A percentile compares a stretch with the other conserved stretches of the same genome.
Conservation (phyloP, 2,329 filamentous ascomycete species). For the Lachnellula hyalina region DNA sequence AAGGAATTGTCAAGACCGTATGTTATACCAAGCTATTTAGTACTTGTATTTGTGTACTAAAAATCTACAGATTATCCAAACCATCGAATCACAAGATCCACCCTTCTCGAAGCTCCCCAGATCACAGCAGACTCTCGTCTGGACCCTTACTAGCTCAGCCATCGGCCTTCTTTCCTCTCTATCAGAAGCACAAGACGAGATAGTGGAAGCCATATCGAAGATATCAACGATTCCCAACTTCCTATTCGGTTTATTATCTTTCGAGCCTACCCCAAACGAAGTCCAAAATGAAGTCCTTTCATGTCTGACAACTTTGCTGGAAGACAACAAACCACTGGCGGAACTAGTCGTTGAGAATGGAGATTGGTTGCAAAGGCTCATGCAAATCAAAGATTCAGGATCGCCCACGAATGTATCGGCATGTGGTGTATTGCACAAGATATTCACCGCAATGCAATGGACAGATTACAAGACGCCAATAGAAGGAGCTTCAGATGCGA, state of each 20-base stretch:
- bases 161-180: constrained; percentile 48
- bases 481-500: constrained; percentile 45
- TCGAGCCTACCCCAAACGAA: constrained; percentile 35
- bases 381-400: constrained; percentile 42
- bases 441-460: constrained; percentile 51
- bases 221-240: constrained; percentile 47
- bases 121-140: constrained; percentile 48
- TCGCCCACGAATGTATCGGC: constrained; percentile 49
- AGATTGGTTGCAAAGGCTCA: constrained; percentile 45
- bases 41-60: constrained; percentile 5
- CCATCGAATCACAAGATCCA: constrained; percentile 31
- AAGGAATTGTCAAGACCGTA: constrained; percentile 50
- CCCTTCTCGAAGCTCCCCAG: constrained; percentile 45
- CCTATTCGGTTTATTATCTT: constrained; percentile 47
- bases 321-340: constrained; percentile 52
- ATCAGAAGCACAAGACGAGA: constrained; percentile 55
- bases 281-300: constrained; percentile 43
- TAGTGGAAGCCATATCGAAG: constrained; percentile 48
- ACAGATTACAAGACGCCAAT: constrained; percentile 45
- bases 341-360: constrained; percentile 48
- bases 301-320: constrained; percentile 53
- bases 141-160: constrained; percentile 50
- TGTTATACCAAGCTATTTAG: constrained; percentile 21
- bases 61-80: constrained; percentile 27
- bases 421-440: constrained; percentile 58